phyloP scores from a whole-genome alignment of 1,139 yeast species.

The Scheffersomyces parashehatae region DNA sequence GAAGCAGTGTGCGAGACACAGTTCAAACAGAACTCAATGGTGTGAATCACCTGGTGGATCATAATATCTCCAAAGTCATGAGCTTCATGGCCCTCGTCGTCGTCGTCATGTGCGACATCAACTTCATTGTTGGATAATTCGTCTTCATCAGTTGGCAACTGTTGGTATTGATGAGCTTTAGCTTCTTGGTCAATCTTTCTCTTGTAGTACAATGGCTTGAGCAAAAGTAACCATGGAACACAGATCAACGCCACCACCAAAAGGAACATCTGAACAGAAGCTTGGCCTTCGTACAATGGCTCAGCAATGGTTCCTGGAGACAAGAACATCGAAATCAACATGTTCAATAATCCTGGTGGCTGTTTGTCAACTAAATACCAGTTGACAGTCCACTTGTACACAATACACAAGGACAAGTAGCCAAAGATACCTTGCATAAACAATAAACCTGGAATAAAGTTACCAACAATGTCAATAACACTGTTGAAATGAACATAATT shows the following conservation, averaged over 20 bases:
- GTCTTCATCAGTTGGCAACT: conserved; percentile 22
- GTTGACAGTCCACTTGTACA: conserved; percentile 93
- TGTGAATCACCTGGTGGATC: conserved; percentile 97
- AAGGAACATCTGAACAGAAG: conserved; percentile 70
- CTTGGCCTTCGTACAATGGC: conserved; percentile 81
- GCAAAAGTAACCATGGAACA: conserved; percentile 90
- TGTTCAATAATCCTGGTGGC: conserved; percentile 92
- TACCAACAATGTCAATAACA: conserved; percentile 83
- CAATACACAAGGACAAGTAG: conserved; percentile 75
- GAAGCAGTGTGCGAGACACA: conserved; percentile 99
- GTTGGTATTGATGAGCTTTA: conserved; percentile 31
- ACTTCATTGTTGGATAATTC: conserved; percentile 8
- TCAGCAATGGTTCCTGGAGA: conserved; percentile 90
- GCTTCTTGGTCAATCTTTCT: conserved; percentile 26
- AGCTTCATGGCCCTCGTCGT: conserved; percentile 51
- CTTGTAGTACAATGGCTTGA: conserved; percentile 76
- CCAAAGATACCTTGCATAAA: conserved; percentile 98
- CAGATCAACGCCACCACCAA: conserved; percentile 80
- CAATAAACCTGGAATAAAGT: conserved; percentile 88
- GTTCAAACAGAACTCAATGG: conserved; percentile 96
- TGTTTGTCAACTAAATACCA: conserved; percentile 76
- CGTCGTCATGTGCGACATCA: conserved; percentile 23
- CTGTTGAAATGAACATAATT: conserved; percentile 76
- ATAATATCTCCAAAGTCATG: conserved; percentile 85
- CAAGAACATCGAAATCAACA: conserved; percentile 94